Conservation (phyloP, 208 protist species). For the Balamuthia mandrillaris region DNA sequence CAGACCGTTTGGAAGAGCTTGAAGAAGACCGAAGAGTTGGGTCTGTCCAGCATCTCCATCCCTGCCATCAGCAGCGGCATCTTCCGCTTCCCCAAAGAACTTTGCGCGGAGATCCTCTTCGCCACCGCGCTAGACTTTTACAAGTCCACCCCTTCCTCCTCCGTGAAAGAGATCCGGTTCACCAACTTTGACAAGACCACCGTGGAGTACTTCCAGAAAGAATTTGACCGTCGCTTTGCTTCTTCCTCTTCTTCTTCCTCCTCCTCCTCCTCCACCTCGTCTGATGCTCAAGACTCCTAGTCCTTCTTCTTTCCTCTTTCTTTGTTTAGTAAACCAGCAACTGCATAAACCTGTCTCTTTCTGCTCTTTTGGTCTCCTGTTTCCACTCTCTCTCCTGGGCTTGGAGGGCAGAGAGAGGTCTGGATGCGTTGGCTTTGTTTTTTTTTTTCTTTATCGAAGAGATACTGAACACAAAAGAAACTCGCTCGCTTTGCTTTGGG, state of each 20-base stretch:
- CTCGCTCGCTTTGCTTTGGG: background rate
- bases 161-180: constrained; percentile 25
- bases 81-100: constrained; percentile 21
- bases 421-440: too few relatives aligned
- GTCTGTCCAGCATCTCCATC: background rate
- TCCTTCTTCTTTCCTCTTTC: too few relatives aligned
- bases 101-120: background rate
- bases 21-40: constrained; percentile 29
- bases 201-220: constrained; percentile 11
- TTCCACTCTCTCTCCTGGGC: too few relatives aligned
- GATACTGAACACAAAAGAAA: too few relatives aligned
- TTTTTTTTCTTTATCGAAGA: too few relatives aligned
- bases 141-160: background rate
- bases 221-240: constrained; percentile 1
- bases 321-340: too few relatives aligned
- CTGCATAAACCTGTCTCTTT: too few relatives aligned
- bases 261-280: too few relatives aligned
- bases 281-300: too few relatives aligned
- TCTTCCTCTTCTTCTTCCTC: too few relatives aligned
- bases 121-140: constrained; percentile 16
- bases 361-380: too few relatives aligned
- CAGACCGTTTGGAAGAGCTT: constrained; percentile 28
- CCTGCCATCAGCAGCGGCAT: constrained; percentile 41
- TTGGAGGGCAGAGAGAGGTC: too few relatives aligned
- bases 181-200: constrained; percentile 37